Evolutionary conservation across 306 rosid species (phyloP).

Genomic region (Astragalus glycyphyllos): DNA sequence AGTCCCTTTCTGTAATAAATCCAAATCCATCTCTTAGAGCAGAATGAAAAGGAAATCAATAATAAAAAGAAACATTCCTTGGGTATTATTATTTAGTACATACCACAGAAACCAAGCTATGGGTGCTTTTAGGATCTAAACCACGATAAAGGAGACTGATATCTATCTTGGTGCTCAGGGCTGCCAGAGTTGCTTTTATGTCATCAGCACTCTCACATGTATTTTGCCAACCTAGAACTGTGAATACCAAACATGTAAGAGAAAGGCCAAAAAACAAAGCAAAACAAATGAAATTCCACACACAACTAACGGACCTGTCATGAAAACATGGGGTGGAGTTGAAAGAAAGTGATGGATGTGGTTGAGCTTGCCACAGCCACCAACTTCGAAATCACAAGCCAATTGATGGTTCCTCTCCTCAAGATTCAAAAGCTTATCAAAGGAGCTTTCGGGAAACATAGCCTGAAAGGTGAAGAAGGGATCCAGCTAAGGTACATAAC

Average conservation of each 20-base stretch:
- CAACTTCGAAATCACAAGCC: slow-evolving; percentile 82
- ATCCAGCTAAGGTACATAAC: slow-evolving; percentile 40
- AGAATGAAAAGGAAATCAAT: background rate
- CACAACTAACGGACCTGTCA: slow-evolving; percentile 66
- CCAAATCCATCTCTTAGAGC: background rate
- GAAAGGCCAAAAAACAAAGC: slow-evolving; percentile 9
- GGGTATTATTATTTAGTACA: slow-evolving; percentile 34
- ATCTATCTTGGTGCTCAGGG: slow-evolving; percentile 77
- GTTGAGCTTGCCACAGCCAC: slow-evolving; percentile 92
- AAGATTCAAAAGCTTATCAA: slow-evolving; percentile 79
- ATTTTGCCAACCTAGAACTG: slow-evolving; percentile 99
- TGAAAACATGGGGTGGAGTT: slow-evolving; percentile 85
- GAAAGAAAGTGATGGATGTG: slow-evolving; percentile 89
- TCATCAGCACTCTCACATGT: slow-evolving; percentile 84
- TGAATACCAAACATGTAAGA: slow-evolving; percentile 44
- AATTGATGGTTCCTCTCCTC: slow-evolving; percentile 93
- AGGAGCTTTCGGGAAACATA: slow-evolving; percentile 69
- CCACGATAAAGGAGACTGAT: slow-evolving; percentile 88
- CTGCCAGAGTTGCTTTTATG: slow-evolving; percentile 75
- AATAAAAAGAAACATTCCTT: slow-evolving; percentile 24
- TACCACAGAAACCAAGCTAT: slow-evolving; percentile 97
- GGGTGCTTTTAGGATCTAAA: slow-evolving; percentile 68
- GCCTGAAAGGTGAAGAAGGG: slow-evolving; percentile 57
- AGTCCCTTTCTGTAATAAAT: slow-evolving; percentile 15
- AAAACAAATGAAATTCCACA: slow-evolving; percentile 23